A percentile compares a stretch with the other conserved stretches of the same genome.
phyloP scores from a whole-genome alignment of 2,329 filamentous ascomycete genomes.

The Aspergillus novofumigatus region DNA sequence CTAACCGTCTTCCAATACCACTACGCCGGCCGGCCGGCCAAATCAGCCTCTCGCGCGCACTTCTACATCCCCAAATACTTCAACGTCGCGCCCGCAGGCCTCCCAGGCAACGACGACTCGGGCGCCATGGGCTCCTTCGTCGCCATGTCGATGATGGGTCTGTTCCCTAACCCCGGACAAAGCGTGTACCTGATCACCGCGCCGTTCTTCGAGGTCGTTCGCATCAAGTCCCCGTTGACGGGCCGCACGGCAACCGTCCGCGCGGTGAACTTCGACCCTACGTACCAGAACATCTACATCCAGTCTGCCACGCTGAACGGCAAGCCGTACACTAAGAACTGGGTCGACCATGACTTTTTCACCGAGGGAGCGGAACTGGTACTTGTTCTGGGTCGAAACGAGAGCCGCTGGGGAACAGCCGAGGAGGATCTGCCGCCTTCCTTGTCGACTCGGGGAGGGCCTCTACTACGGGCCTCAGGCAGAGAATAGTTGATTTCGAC shows the following conservation, averaged over 20 bases:
- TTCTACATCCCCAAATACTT: constrained; percentile 63
- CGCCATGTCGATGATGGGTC: constrained; percentile 63
- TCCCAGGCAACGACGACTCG: constrained; percentile 66
- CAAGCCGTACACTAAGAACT: constrained; percentile 56
- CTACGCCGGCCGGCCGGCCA: constrained; percentile 60
- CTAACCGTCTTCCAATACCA: constrained; percentile 65
- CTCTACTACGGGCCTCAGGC: not conserved
- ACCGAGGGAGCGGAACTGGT: constrained; percentile 61
- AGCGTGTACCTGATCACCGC: constrained; percentile 65
- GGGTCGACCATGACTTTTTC: constrained; percentile 66
- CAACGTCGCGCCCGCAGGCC: constrained; percentile 51
- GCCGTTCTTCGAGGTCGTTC: constrained; percentile 61
- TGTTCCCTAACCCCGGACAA: constrained; percentile 66
- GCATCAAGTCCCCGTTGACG: constrained; percentile 55
- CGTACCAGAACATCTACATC: constrained; percentile 58
- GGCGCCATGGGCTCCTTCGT: constrained; percentile 67
- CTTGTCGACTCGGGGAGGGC: constrained; percentile 12
- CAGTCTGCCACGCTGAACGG: constrained; percentile 64
- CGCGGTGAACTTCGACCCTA: constrained; percentile 57
- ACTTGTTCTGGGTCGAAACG: constrained; percentile 56
- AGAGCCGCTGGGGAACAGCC: constrained; percentile 62
- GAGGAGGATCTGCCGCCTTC: constrained; percentile 61
- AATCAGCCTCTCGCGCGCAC: constrained; percentile 50
- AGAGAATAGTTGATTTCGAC: not conserved
- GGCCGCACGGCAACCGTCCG: constrained; percentile 57